Evolutionary conservation across 257 asterid genomes (phyloP), one percentile per base, ranked within the genome.

Genomic region (Leptodermis oblonga): DNA sequence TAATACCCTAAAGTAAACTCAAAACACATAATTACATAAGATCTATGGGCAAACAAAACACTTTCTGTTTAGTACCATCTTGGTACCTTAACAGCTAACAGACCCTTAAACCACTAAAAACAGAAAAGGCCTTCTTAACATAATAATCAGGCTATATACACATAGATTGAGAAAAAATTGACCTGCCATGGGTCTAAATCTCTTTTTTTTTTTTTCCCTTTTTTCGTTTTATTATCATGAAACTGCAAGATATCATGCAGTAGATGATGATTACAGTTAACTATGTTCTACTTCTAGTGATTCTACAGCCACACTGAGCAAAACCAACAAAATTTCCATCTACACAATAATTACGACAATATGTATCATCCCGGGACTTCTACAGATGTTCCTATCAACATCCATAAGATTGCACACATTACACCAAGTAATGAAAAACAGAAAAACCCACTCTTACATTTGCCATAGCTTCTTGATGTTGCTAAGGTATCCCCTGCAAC

Each of bases 381-480:
- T 30, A 70, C 45, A 30, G 73, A 84, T 52, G 78, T 77, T 77
- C 90, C 86, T 56, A 82, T 30, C 73, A 87, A 48, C 83, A 89
- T 49, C 95, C 96, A 91, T 54, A 94, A 76, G 18, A 86, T 39
- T 54, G 96, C 99, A 83, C 97, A 94, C 74, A 94, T 2, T 31
- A 84, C 79, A 62, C 96, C 99, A 65, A 94, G 51, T 56, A 91
- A 70, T 22, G 96, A 87, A 68, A 87, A 68, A 73, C 80, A 80
- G 48, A 88, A 65, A 53, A 91, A 79, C 60, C 89, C 78, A 71
- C 69, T 52, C 65, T 78, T 85, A 42, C 49, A 83, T 79, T 79
- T 87, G 81, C 81, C 76, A 3, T 75, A 72, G 77, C 79, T 79
- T 67, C 80, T 86, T 39, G 96, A 73, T 74, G 81, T 72, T 62